Evolutionary conservation across 1,284 basidiomycete genomes (phyloP), one percentile per base, ranked within the genome.

Genomic region (Leccinum fallax): DNA sequence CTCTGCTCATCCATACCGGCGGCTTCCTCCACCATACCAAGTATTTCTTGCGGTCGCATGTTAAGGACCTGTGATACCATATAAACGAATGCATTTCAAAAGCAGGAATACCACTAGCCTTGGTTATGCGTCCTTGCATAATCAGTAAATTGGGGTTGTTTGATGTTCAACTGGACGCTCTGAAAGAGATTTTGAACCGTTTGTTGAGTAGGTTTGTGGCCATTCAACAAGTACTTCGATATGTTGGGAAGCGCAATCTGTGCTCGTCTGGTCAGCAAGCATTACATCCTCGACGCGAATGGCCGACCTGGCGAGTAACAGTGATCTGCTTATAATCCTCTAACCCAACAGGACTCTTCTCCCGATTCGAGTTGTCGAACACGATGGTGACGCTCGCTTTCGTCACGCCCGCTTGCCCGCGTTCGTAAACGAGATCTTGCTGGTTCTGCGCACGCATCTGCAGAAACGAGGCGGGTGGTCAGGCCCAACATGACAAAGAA

Each of bases 121-220:
- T 96, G 11, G 94, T 96, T 71, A 96, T 96, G 55, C 91, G 88
- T 53, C 97, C 97, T 79, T 99, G 97, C 96, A 99, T 99, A 77
- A 99, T 98, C 64, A 99, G 84, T 79, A 99, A 99, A 75, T 99
- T 99, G 53, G 97, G 97, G 76, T 98, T 99, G 80, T 99, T 99
- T 19, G 84, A 99, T 99, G 77, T 99, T 99, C 69, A 99, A 87
- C 77, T 98, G 96, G 0, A 99, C 95, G 43, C 93, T 92, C 76
- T 99, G 97, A 73, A 99, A 99, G 43, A 99, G 83, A 55, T 90
- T 94, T 71, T 98, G 97, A 2, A 99, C 88, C 0, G 83, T 83
- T 65, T 94, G 88, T 67, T 98, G 94, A 6, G 90, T 90, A 2
- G 95, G 85, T 73, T 97, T 97, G 81, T 98, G 97, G 0, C 97